These are phyloP conservation scores for Aspergillus novofumigatus DNA, from an alignment of 2,329 filamentous ascomycete species.

Conservation along the genomic window DNA sequence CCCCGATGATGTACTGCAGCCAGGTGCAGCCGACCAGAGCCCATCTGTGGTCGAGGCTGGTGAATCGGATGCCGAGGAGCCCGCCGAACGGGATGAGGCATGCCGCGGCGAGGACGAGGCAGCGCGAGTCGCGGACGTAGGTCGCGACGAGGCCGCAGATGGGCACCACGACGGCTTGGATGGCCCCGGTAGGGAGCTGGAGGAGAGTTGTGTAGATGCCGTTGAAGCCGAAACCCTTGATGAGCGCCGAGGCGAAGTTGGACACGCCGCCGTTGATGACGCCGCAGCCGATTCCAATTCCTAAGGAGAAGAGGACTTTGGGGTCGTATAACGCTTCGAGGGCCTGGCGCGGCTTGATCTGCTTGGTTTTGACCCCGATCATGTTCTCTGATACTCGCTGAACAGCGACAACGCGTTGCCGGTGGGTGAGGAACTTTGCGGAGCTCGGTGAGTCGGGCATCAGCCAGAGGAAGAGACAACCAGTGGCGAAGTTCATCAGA, in stretches of 20 bases:
- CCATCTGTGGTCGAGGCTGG: constrained; percentile 44
- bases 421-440: constrained; percentile 37
- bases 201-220: constrained; percentile 29
- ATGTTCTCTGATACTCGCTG: constrained; percentile 40
- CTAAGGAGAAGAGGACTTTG: constrained; percentile 35
- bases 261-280: constrained; percentile 49
- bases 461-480: constrained; percentile 27
- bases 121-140: constrained; percentile 40
- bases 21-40: constrained; percentile 51
- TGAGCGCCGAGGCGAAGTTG: constrained; percentile 47
- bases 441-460: constrained; percentile 38
- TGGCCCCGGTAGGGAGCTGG: constrained; percentile 32
- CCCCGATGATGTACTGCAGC: constrained; percentile 49
- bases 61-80: constrained; percentile 49
- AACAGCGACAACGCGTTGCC: constrained; percentile 39
- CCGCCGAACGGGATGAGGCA: constrained; percentile 40
- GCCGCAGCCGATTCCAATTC: constrained; percentile 43
- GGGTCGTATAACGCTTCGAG: constrained; percentile 40
- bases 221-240: constrained; percentile 41
- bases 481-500: constrained; percentile 44
- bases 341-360: constrained; percentile 33
- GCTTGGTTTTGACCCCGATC: constrained; percentile 38
- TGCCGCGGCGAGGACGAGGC: constrained; percentile 27
- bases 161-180: constrained; percentile 27
- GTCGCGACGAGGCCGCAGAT: constrained; percentile 43